These are phyloP conservation scores for Multifurca ochricompacta DNA, from an alignment of 768 basidiomycete genomes.

Conservation along the genomic window DNA sequence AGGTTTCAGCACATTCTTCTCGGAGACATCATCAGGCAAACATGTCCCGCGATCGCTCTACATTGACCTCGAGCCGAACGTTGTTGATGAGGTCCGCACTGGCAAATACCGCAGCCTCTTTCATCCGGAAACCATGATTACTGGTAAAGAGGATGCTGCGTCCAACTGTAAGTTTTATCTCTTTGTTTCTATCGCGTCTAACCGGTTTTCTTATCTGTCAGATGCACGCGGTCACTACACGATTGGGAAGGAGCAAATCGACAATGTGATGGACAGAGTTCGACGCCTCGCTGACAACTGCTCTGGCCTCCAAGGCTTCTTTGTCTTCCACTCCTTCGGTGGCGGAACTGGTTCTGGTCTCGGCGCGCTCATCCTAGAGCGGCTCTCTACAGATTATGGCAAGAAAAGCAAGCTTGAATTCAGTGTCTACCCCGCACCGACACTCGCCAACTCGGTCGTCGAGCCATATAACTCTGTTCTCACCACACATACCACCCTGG, in stretches of 20 bases:
- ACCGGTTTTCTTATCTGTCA: constrained; percentile 27
- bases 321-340: constrained; percentile 99
- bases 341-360: constrained; percentile 99
- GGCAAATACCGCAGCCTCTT: constrained; percentile 95
- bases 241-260: constrained; percentile 96
- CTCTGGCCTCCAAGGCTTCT: constrained; percentile 97
- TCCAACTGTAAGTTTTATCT: constrained; percentile 78
- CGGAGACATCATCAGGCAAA: constrained; percentile 93
- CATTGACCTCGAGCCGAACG: constrained; percentile 95
- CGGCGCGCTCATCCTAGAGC: constrained; percentile 93
- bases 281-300: constrained; percentile 97
- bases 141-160: constrained; percentile 98
- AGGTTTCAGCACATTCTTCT: constrained; percentile 99
- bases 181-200: background rate
- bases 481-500: constrained; percentile 97
- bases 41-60: constrained; percentile 97
- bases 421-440: constrained; percentile 93
- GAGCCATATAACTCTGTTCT: constrained; percentile 98
- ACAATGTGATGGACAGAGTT: constrained; percentile 94
- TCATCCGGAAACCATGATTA: constrained; percentile 98
- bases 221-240: constrained; percentile 99
- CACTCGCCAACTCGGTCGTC: constrained; percentile 91
- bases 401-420: constrained; percentile 99
- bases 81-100: constrained; percentile 94
- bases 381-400: constrained; percentile 96